Conservation (phyloP, 306 rosid genomes). For the Glycine latifolia region DNA sequence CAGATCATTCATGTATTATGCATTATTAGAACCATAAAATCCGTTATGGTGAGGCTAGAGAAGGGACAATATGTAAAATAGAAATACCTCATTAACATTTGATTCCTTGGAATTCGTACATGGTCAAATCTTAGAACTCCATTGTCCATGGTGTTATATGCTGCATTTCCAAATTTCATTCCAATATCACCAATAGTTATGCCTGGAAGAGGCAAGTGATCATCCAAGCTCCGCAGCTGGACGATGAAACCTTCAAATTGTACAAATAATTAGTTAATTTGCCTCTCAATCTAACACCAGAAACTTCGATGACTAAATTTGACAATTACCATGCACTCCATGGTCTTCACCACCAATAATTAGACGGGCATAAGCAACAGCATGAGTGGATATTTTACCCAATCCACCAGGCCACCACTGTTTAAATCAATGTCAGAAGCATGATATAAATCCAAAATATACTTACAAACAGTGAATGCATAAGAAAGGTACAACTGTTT, state of each 20-base stretch:
- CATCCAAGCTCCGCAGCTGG: conserved; percentile 95
- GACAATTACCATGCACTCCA: conserved; percentile 82
- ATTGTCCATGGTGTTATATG: conserved; percentile 96
- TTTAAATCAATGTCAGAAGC: conserved; percentile 43
- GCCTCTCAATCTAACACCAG: conserved; percentile 21
- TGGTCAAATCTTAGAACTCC: conserved; percentile 83
- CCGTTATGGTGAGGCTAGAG: conserved; percentile 12
- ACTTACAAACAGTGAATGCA: background rate
- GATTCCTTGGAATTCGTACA: conserved; percentile 90
- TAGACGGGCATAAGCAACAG: conserved; percentile 88
- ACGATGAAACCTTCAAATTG: conserved; percentile 82
- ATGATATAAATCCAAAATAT: conserved; percentile 38
- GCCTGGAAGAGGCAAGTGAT: conserved; percentile 90
- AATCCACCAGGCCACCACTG: conserved; percentile 99
- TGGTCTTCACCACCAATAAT: conserved; percentile 73
- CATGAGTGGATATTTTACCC: conserved; percentile 93
- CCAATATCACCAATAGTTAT: conserved; percentile 95
- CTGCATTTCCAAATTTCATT: conserved; percentile 91
- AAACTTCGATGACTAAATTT: conserved; percentile 24
- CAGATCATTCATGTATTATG: conserved; percentile 8
- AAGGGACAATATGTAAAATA: conserved; percentile 12
- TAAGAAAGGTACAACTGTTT: background rate
- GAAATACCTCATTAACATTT: conserved; percentile 91
- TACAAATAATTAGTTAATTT: conserved; percentile 25
- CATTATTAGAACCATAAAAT: conserved; percentile 15